phyloP scores from a whole-genome alignment of 1,139 yeast genomes.

The Suzukiozyma palmioleophila region DNA sequence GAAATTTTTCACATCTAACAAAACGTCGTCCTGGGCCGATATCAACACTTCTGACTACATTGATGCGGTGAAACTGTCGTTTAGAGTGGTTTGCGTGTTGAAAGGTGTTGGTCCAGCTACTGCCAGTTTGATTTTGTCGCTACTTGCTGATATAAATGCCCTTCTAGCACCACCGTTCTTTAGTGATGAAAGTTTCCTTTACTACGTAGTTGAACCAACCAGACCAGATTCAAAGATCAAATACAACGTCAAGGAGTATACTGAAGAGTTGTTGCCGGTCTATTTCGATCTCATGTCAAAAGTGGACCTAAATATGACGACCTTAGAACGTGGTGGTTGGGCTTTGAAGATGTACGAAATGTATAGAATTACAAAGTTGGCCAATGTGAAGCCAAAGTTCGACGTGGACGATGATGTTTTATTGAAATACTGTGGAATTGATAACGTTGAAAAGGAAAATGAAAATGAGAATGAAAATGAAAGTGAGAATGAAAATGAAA shows the following conservation, averaged over 20 bases:
- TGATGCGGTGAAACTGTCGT: conserved; percentile 16
- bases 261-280: conserved; percentile 28
- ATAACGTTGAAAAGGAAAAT: conserved; percentile 6
- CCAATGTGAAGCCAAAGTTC: conserved; percentile 20
- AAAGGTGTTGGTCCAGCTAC: conserved; percentile 52
- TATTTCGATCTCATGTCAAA: conserved; percentile 15
- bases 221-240: conserved; percentile 33
- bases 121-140: conserved; percentile 39
- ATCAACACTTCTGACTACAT: conserved; percentile 13
- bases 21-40: conserved; percentile 9
- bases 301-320: conserved; percentile 12
- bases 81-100: conserved; percentile 30
- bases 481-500: conserved; percentile 4
- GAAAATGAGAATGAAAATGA: conserved; percentile 4
- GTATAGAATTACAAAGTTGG: conserved; percentile 20
- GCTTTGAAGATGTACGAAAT: conserved; percentile 28
- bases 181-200: conserved; percentile 44
- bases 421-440: conserved; percentile 5
- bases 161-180: conserved; percentile 41
- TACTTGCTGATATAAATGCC: conserved; percentile 18
- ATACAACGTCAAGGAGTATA: conserved; percentile 40
- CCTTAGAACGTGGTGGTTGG: conserved; percentile 37
- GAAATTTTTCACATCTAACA: conserved; percentile 11
- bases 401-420: conserved; percentile 13
- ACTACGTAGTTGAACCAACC: conserved; percentile 26